Base-by-base conservation (phyloP, 371 early-diverging fungal genomes). In the Saksenaea oblongispora region DNA sequence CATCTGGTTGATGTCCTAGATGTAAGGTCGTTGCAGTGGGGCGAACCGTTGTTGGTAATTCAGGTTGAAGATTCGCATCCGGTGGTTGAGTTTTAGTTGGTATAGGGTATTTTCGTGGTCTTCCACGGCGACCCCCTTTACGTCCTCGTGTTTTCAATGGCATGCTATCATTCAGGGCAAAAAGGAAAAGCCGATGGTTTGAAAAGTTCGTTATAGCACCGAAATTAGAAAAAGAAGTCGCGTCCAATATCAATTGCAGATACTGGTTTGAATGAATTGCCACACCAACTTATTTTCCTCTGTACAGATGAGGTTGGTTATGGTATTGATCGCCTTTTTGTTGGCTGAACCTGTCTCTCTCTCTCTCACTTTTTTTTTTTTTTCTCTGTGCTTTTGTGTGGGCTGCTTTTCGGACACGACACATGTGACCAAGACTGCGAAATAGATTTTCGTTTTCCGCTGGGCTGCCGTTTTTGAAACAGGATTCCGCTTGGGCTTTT, bases 81-180 rank as follows among this genome's bases (percentile, higher is more conserved):
- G 34, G 36, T 14, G 9, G 10, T 64, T 51, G 47, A 51, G 8
- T 5, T 15, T 28, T 58, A 28, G 51, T 22, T 22, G 65, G 27
- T 34, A n/a, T 31, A 10, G 47, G 51, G 53, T 61, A 35, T 35
- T 59, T 58, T 35, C 57, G 56, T 13, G 67, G 67, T 9, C 59
- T 63, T 17, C 67, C 59, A 47, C 67, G 61, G 22, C 67, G 63
- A 18, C 63, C 42, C 17, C 65, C 62, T 54, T 55, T 44, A 37
- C 62, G 63, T 41, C 59, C 67, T 28, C 67, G 63, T 47, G 63
- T 35, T 42, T 62, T 67, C 26, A 54, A 63, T 3, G 67, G 58
- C 67, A 67, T 67, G 44, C 41, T 55, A 27, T 47, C 34, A 35
- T 54, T 35, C 35, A 34, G 34, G 39, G 37, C 34, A 35, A 35